Evolutionary conservation across 1,139 yeast genomes (phyloP).

Genomic region (Zygoascus hellenicus): DNA sequence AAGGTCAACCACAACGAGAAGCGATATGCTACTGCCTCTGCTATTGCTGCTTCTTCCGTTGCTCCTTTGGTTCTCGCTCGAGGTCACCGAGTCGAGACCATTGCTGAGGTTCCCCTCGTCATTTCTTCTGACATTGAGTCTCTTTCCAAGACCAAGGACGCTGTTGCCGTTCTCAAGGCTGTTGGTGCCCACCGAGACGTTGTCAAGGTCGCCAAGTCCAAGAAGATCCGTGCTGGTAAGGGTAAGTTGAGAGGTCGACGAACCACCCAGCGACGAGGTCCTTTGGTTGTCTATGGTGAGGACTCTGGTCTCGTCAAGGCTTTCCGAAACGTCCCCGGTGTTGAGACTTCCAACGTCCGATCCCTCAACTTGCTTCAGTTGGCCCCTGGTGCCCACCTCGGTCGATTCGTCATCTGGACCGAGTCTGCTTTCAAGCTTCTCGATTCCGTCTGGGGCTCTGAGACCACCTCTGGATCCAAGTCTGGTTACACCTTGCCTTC

Average conservation of each 20-base stretch:
- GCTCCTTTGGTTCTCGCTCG: conserved; percentile 98
- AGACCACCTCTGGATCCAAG: conserved; percentile 77
- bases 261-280: conserved; percentile 99
- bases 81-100: conserved; percentile 99
- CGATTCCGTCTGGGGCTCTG: conserved; percentile 97
- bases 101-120: conserved; percentile 98
- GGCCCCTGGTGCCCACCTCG: conserved; percentile 99
- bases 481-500: conserved; percentile 88
- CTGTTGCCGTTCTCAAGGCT: conserved; percentile 96
- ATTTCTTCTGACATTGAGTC: conserved; percentile 91
- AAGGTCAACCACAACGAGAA: conserved; percentile 99
- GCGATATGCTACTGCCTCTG: conserved; percentile 99
- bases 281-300: conserved; percentile 95
- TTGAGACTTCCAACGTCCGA: conserved; percentile 90
- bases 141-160: conserved; percentile 95
- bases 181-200: conserved; percentile 99
- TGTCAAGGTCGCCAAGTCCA: conserved; percentile 96
- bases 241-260: conserved; percentile 99
- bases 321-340: conserved; percentile 99
- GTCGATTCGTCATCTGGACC: conserved; percentile 99
- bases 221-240: conserved; percentile 99
- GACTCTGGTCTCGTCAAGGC: conserved; percentile 98
- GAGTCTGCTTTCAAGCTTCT: conserved; percentile 96
- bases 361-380: conserved; percentile 95
- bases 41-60: conserved; percentile 98